Percentiles rank a stretch among this genome's conserved stretches.
Evolutionary conservation across 225 moss, liverwort and hornwort genomes (phyloP).

Genomic region (Thuidium tamariscinum): DNA sequence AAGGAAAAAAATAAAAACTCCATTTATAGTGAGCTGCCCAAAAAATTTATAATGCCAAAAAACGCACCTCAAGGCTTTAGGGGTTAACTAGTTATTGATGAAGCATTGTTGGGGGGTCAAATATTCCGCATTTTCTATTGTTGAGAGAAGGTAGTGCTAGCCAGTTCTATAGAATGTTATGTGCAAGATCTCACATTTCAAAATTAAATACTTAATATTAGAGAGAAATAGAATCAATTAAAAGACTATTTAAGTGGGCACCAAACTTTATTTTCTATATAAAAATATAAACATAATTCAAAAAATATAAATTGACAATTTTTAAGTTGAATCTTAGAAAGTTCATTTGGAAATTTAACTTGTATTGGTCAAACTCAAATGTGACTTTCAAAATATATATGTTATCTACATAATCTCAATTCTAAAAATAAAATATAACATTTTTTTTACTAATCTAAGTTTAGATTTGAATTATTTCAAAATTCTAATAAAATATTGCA

Average conservation of each 20-base stretch:
- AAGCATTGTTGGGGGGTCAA: no score
- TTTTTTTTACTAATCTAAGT: rapidly evolving
- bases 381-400: rapidly evolving
- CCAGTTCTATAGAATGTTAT: no score
- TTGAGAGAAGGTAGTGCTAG: no score
- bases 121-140: no score
- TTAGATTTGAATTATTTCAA: not conserved
- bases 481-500: not conserved
- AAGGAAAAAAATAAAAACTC: no score
- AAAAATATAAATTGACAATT: not conserved
- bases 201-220: not conserved
- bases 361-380: not conserved
- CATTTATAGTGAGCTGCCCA: no score
- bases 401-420: not conserved
- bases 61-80: no score
- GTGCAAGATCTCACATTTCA: no score
- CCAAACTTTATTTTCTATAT: not conserved
- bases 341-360: rapidly evolving
- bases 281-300: no score
- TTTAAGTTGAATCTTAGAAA: not conserved
- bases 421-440: rapidly evolving
- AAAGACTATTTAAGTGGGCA: rapidly evolving
- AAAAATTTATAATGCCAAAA: no score
- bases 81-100: no score
- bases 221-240: no score